Percentiles rank a stretch among this genome's conserved stretches.
phyloP scores from a whole-genome alignment of 2,329 filamentous ascomycete genomes.

The Pseudodiploospora longispora region DNA sequence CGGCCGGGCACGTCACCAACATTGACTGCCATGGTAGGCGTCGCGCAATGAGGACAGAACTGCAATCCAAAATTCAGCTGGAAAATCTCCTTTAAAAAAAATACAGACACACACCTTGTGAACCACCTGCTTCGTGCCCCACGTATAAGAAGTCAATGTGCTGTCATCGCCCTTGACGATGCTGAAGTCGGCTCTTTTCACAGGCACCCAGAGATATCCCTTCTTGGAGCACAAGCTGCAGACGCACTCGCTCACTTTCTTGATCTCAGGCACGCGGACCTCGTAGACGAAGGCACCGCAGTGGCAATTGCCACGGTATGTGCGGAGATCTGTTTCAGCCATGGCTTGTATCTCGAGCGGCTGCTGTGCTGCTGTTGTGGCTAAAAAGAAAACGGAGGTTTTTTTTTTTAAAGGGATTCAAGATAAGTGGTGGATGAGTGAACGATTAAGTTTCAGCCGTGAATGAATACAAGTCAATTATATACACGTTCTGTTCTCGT shows the following conservation, averaged over 20 bases:
- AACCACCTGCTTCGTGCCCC: constrained; percentile 26
- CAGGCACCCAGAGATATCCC: constrained; percentile 32
- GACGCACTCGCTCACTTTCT: constrained; percentile 49
- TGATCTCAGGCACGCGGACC: constrained; percentile 47
- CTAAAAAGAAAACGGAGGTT: too few species aligned
- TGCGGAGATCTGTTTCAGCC: constrained; percentile 18
- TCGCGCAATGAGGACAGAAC: constrained; percentile 47
- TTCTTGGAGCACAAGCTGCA: constrained; percentile 57
- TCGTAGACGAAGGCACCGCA: constrained; percentile 47
- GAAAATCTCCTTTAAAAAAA: background rate
- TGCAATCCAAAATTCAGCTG: constrained; percentile 14
- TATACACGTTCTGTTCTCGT: too few species aligned
- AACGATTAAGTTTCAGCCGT: too few species aligned
- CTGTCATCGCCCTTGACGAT: constrained; percentile 38
- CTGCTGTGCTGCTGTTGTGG: background rate
- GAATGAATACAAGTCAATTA: too few species aligned
- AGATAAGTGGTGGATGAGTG: too few species aligned
- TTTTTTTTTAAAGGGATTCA: too few species aligned
- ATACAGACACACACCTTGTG: constrained; percentile 31
- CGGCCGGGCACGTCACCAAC: background rate
- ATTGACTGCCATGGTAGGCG: constrained; percentile 27
- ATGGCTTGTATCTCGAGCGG: background rate
- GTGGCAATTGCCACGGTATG: constrained; percentile 51
- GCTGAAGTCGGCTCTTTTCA: constrained; percentile 25
- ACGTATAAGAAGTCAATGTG: constrained; percentile 35